Evolutionary conservation across 805 yeast genomes (phyloP).

Genomic region (Wilhelminamyces savonicus): DNA sequence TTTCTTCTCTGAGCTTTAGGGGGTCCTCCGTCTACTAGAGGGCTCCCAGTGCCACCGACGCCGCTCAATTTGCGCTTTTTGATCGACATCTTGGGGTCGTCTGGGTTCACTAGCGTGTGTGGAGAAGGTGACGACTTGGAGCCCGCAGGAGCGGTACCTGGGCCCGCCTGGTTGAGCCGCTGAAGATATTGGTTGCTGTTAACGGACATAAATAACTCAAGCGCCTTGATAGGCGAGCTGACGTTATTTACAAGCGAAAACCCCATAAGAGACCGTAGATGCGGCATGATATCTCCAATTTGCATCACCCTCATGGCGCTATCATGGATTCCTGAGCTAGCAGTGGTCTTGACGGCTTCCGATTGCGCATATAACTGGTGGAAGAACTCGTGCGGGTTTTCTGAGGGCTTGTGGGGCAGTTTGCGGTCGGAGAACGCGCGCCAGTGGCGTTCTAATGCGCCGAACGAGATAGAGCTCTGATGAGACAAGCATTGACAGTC

Average conservation of each 20-base stretch:
- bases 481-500: conserved; percentile 43
- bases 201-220: conserved; percentile 34
- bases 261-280: conserved; percentile 58
- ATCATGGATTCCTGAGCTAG: conserved; percentile 58
- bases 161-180: too few relatives aligned
- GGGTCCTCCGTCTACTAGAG: too few relatives aligned
- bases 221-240: conserved; percentile 49
- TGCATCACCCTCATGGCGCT: conserved; percentile 67
- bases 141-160: too few relatives aligned
- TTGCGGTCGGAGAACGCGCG: conserved; percentile 6
- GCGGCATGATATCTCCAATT: conserved; percentile 73
- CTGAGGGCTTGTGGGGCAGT: conserved; percentile 4
- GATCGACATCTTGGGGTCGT: too few relatives aligned
- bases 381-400: conserved; percentile 12
- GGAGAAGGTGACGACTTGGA: too few relatives aligned
- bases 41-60: too few relatives aligned
- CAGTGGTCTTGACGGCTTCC: conserved; percentile 41
- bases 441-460: conserved; percentile 23
- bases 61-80: too few relatives aligned
- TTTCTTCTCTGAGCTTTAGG: too few relatives aligned
- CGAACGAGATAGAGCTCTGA: conserved; percentile 18
- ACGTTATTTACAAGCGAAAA: conserved; percentile 44
- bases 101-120: too few relatives aligned
- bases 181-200: conserved; percentile 18
- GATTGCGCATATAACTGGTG: conserved; percentile 17